Evolutionary conservation across 2,329 filamentous ascomycete genomes (phyloP).

Genomic region (Aureobasidium sp.): DNA sequence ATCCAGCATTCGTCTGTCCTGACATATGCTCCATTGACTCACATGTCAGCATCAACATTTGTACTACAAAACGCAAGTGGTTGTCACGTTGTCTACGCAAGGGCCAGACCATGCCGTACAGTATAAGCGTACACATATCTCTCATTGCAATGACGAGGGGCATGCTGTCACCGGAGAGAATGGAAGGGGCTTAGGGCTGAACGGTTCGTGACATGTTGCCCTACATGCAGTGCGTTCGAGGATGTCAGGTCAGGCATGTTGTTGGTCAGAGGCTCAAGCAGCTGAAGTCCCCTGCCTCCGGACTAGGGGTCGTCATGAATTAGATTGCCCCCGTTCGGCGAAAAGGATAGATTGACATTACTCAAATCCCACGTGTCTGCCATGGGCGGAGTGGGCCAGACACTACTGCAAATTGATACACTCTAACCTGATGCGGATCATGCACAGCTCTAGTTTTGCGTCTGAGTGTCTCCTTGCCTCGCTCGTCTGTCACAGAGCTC

Average conservation of each 20-base stretch:
- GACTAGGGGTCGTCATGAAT: background rate
- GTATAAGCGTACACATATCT: background rate
- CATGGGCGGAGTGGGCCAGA: background rate
- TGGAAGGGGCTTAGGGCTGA: background rate
- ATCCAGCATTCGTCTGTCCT: background rate
- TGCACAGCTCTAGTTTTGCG: background rate
- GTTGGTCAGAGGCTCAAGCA: background rate
- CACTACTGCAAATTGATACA: background rate
- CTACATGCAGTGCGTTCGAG: background rate
- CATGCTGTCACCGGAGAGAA: background rate
- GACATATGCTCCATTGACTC: background rate
- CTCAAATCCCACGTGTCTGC: constrained; percentile 3
- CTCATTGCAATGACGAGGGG: background rate
- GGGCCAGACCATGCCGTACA: background rate
- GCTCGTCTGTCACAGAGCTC: background rate
- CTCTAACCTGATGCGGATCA: background rate
- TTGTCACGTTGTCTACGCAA: background rate
- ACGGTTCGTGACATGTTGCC: constrained; percentile 1
- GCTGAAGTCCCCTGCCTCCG: background rate
- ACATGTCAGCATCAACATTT: too few relatives aligned
- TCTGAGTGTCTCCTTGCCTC: background rate
- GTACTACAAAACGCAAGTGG: too few relatives aligned
- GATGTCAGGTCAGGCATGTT: background rate
- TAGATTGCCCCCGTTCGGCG: background rate
- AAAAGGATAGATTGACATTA: constrained; percentile 6